Evolutionary conservation across 2,329 filamentous ascomycete genomes (phyloP), one percentile per base, ranked within the genome.

Genomic region (Fusarium torulosum): DNA sequence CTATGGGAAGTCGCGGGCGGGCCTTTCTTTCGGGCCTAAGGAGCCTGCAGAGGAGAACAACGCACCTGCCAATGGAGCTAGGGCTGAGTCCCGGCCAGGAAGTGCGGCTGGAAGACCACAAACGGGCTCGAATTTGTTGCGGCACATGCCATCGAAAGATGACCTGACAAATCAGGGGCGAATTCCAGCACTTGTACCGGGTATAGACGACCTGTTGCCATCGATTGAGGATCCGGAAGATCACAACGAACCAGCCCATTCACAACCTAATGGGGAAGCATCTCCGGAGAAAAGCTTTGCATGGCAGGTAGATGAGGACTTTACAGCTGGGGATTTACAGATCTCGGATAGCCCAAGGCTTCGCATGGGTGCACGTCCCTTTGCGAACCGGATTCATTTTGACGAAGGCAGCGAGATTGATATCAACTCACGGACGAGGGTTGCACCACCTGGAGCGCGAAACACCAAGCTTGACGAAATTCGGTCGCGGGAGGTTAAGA

Each of bases 281-380:
- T 84, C 83, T 0, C 85, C 85, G 0, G 81, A 83, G 51, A 86
- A 84, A 74, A 84, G 81, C 67, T 85, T 82, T 57, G 83, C 81
- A 9, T 88, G 85, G 86, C 78, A 87, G 56, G 75, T 86, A 8
- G 86, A 88, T 33, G 81, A 83, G 7, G 86, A 88, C 54, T 87
- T 88, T 66, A 88, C 86, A 1, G 85, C 82, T 13, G 80, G 82
- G 41, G 85, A 88, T 59, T 60, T 88, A 38, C 85, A 87, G 58
- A 72, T 85, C 33, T 88, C 86, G 0, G 79, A 84, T 64, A 88
- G 85, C 63, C 86, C 86, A n/a, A 82, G 84, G 31, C 80, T 88
- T 51, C 78, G 74, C 27, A 75, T 81, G 21, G 75, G 69, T 25
- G 74, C 75, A 29, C 74, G 77, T 29, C 80, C 76, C 2, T 79